Conservation (phyloP, 139 green algal genomes). For the Microglena sp. region DNA sequence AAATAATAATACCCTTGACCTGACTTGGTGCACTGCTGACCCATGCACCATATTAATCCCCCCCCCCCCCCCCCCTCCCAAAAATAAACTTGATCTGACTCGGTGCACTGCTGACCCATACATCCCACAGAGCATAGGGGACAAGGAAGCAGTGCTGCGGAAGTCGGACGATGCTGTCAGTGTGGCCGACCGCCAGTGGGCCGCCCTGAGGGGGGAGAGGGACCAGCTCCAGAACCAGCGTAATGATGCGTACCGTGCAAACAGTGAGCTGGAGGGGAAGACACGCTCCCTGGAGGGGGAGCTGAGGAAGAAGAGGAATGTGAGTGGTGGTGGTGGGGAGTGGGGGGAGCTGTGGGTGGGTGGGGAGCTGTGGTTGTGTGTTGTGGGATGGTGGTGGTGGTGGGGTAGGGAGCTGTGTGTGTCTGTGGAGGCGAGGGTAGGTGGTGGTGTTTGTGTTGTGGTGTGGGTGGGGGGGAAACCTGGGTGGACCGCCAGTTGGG, state of each 20-base stretch:
- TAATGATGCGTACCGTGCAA: constrained; percentile 42
- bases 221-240: constrained; percentile 18
- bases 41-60: no score
- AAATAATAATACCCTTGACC: no score
- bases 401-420: neutral
- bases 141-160: constrained; percentile 1
- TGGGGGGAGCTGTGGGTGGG: neutral
- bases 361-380: neutral
- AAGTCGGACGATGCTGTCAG: neutral
- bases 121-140: constrained; percentile 1
- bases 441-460: neutral
- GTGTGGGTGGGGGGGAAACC: neutral
- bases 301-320: constrained; percentile 11
- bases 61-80: no score
- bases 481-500: neutral
- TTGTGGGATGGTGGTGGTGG: neutral
- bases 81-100: no score
- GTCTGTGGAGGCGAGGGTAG: neutral
- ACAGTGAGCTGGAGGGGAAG: constrained; percentile 27
- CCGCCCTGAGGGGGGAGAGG: neutral
- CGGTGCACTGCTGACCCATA: no score
- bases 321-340: constrained; percentile 5
- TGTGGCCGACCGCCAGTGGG: constrained; percentile 10
- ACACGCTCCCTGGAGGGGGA: neutral
- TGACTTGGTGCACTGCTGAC: no score